Evolutionary conservation across 768 basidiomycete species (phyloP).

Genomic region (Leccinum incarnatum): DNA sequence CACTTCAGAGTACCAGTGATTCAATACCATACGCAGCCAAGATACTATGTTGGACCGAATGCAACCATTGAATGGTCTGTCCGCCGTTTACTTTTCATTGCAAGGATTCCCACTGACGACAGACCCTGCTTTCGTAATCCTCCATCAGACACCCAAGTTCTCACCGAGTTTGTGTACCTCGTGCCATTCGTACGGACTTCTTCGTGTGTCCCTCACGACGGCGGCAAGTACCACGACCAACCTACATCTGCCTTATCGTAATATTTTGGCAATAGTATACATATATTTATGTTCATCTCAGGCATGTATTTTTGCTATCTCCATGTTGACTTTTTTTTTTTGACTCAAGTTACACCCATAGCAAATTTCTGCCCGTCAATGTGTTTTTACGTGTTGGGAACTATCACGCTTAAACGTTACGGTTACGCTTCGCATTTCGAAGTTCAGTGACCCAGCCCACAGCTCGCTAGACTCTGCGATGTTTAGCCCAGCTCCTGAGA

Average conservation of each 20-base stretch:
- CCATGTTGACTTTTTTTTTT: not conserved
- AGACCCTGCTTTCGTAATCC: not conserved
- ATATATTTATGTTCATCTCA: not conserved
- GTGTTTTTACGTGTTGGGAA: not conserved
- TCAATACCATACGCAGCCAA: not conserved
- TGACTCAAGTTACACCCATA: not conserved
- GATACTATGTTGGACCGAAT: not conserved
- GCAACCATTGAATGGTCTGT: not conserved
- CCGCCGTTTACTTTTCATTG: not conserved
- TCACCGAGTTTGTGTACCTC: not conserved
- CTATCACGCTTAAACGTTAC: not conserved
- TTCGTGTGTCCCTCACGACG: not conserved
- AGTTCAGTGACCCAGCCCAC: not conserved
- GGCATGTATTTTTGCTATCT: slow-evolving; percentile 24
- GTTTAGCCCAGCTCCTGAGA: not conserved
- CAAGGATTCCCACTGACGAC: not conserved
- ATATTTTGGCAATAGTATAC: not conserved
- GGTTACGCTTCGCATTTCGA: not conserved
- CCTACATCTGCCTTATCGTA: slow-evolving; percentile 3
- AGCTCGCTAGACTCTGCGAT: not conserved
- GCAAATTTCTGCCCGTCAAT: not conserved
- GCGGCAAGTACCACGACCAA: not conserved
- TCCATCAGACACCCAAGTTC: not conserved
- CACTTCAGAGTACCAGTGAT: not conserved
- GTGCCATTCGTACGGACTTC: not conserved